A percentile compares a stretch with the other conserved stretches of the same genome.
Evolutionary conservation across 164 flowering plant genomes (phyloP).

Genomic region (Piper longum): DNA sequence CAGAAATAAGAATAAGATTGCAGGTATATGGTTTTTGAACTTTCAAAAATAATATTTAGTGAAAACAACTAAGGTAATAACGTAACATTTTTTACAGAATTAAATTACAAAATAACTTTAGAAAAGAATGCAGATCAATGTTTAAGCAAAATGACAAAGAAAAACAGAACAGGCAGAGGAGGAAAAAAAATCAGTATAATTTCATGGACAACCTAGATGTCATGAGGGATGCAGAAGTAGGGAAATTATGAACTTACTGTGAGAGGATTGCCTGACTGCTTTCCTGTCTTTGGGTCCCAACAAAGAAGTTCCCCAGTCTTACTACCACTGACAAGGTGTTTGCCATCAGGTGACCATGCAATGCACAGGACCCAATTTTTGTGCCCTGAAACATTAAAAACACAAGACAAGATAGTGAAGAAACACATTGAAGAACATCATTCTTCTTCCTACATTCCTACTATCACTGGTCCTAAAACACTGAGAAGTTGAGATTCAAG

Average conservation of each 20-base stretch:
- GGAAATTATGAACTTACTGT: constrained; percentile 22
- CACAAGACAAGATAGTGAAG: too few species aligned
- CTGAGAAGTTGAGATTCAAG: too few species aligned
- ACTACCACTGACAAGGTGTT: constrained; percentile 94
- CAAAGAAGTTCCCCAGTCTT: constrained; percentile 74
- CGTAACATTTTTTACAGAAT: not conserved
- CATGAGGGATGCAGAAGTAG: too few species aligned
- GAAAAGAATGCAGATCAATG: too few species aligned
- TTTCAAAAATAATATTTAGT: too few species aligned
- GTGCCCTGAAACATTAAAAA: constrained; percentile 45
- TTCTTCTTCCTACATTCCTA: not conserved
- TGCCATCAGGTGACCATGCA: constrained; percentile 98
- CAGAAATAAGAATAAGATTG: not conserved
- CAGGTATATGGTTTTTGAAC: not conserved
- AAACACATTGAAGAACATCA: not conserved
- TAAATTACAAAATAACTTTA: not conserved
- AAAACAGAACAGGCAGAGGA: too few species aligned
- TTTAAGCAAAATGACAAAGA: too few species aligned
- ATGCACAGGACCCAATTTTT: constrained; percentile 93
- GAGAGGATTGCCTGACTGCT: constrained; percentile 65
- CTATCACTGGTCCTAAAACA: too few species aligned
- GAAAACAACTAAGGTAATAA: too few species aligned
- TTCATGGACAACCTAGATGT: too few species aligned
- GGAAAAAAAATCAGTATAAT: too few species aligned
- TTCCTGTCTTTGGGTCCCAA: constrained; percentile 88